Evolutionary conservation across 2,329 filamentous ascomycete genomes (phyloP), one percentile per base, ranked within the genome.

Genomic region (Thielaviopsis ethacetica): DNA sequence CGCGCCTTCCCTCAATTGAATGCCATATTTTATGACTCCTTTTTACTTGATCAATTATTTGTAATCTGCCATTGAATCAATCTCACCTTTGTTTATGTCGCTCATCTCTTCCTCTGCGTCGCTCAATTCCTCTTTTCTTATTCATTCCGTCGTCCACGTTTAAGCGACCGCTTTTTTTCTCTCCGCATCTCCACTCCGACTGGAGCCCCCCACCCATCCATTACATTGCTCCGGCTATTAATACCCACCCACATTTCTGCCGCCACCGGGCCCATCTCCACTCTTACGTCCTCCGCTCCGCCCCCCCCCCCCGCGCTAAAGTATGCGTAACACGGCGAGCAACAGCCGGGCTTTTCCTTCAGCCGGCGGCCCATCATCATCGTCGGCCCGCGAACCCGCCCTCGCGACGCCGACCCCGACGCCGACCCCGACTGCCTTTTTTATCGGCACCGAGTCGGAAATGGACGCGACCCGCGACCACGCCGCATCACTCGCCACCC

Each of bases 351-450:
- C 38, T n/a, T 44, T 44, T 44, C 38, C 38, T 5, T 44, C 38
- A n/a, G 5, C 38, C 38, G 38, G 30, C 30, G 7, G 30, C 10
- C 30, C 30, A 34, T 34, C 38, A 2, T 17, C 38, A 10, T 15
- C 38, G 13, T 53, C 62, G 58, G 62, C 61, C 52, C 50, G 57
- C 51, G 24, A 53, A 57, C 67, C 44, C 67, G 30, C 30, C 30
- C 30, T 34, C 30, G 66, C 26, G 44, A 77, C 75, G 17, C 71
- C 71, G 59, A 73, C 75, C 7, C 71, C 26, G 44, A 77, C 75
- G 17, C 71, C 71, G 59, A 73, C 75, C 7, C 71, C 73, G 49
- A 78, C 75, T 1, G 75, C 76, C 10, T 68, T 74, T 49, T 68
- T 74, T 57, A 68, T 73, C 55, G 71, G 69, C 49, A 57, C 34